Percentiles rank a stretch among this genome's conserved stretches.
phyloP scores from a whole-genome alignment of 2,329 filamentous ascomycete genomes.

The Neopestalotiopsis rosae region DNA sequence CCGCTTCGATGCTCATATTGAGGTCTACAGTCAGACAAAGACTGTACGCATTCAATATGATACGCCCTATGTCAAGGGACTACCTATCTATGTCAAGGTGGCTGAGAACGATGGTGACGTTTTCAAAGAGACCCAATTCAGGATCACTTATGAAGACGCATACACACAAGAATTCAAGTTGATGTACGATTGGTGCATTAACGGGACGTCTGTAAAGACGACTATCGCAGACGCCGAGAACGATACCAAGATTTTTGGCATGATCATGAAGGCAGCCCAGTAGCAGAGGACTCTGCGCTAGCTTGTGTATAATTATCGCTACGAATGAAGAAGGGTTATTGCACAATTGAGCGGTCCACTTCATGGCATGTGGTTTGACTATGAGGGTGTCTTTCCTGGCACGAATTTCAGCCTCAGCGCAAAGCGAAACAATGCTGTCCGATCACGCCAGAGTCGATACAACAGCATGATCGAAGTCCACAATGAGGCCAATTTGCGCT shows the following conservation, averaged over 20 bases:
- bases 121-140: constrained; percentile 36
- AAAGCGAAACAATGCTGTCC: neutral
- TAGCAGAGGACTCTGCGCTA: neutral
- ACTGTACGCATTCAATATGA: constrained; percentile 53
- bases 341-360: no score
- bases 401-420: neutral
- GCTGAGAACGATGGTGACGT: constrained; percentile 32
- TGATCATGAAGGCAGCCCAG: constrained; percentile 22
- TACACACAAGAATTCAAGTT: constrained; percentile 32
- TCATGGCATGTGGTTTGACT: neutral
- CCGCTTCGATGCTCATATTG: constrained; percentile 49
- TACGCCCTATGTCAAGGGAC: constrained; percentile 52
- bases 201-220: constrained; percentile 31
- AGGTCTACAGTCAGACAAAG: constrained; percentile 53
- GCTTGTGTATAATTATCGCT: no score
- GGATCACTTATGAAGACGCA: constrained; percentile 31
- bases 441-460: neutral
- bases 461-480: neutral
- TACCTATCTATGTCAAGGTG: constrained; percentile 48
- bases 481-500: neutral
- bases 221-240: constrained; percentile 29
- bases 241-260: constrained; percentile 30
- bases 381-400: neutral
- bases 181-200: constrained; percentile 26
- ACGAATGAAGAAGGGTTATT: no score